These are phyloP conservation scores for Boletus subcaerulescens DNA, from an alignment of 768 basidiomycete genomes.

Conservation along the genomic window DNA sequence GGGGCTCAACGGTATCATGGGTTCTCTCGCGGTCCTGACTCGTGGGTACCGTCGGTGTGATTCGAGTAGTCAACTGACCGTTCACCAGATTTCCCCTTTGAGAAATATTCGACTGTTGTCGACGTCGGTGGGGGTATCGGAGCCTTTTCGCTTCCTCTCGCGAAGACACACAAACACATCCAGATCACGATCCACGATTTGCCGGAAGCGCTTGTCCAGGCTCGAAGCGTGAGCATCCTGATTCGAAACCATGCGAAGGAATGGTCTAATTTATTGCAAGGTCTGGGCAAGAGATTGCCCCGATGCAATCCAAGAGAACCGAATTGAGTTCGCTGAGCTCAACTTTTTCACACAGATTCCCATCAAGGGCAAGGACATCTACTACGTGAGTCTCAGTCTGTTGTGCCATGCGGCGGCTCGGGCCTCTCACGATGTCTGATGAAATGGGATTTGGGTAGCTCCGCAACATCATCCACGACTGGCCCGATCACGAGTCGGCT, in stretches of 20 bases:
- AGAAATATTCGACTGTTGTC: conserved; percentile 27
- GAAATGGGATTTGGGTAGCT: conserved; percentile 2
- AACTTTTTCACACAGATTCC: conserved; percentile 28
- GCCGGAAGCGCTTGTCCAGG: conserved; percentile 21
- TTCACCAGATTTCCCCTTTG: conserved; percentile 32
- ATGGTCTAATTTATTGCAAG: conserved; percentile 8
- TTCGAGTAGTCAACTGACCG: not conserved
- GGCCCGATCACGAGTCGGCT: conserved; percentile 29
- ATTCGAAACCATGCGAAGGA: too few species aligned
- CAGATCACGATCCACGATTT: conserved; percentile 33
- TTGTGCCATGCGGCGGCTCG: not conserved
- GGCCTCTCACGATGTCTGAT: not conserved
- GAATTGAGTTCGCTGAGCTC: conserved; percentile 27
- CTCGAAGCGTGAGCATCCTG: conserved; percentile 17
- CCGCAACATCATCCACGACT: conserved; percentile 31
- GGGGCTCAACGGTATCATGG: conserved; percentile 23
- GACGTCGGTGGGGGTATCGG: conserved; percentile 38
- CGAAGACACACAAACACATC: conserved; percentile 28
- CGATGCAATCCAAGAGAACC: conserved; percentile 18
- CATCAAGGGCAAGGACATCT: conserved; percentile 12
- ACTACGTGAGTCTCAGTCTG: conserved; percentile 27
- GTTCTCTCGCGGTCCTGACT: conserved; percentile 22
- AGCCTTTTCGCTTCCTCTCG: conserved; percentile 29
- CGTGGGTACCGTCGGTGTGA: conserved; percentile 7
- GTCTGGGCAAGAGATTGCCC: conserved; percentile 24